A percentile compares a stretch with the other conserved stretches of the same genome.
Conservation (phyloP, 306 rosid species). For the Gleditsia sinensis region DNA sequence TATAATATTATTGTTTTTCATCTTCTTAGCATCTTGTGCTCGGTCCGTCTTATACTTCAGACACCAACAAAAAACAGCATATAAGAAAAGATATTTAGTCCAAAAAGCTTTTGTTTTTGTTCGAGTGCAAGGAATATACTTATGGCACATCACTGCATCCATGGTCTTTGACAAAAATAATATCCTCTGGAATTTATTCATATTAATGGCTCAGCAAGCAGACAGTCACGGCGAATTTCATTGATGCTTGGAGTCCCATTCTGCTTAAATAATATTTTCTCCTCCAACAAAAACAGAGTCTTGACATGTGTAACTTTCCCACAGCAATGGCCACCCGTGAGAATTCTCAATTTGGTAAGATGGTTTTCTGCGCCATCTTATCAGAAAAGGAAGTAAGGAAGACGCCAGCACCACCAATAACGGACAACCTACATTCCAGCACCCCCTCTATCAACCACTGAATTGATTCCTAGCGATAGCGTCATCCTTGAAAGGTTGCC, state of each 20-base stretch:
- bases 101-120: not conserved
- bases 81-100: constrained; percentile 3
- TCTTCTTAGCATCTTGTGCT: constrained; percentile 92
- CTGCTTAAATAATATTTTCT: constrained; percentile 18
- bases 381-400: constrained; percentile 26
- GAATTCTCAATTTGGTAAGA: constrained; percentile 33
- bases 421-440: constrained; percentile 35
- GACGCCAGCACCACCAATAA: constrained; percentile 23
- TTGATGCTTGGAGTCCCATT: constrained; percentile 27
- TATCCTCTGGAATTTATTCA: constrained; percentile 14
- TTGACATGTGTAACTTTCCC: constrained; percentile 14
- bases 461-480: too few relatives aligned
- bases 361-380: constrained; percentile 9
- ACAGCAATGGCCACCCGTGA: constrained; percentile 19
- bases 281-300: constrained; percentile 2
- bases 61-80: constrained; percentile 55
- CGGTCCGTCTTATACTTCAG: constrained; percentile 93
- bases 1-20: constrained; percentile 82
- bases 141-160: constrained; percentile 31
- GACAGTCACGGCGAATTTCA: constrained; percentile 14
- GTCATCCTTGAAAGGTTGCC: too few relatives aligned
- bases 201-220: constrained; percentile 24
- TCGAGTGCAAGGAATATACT: constrained; percentile 15
- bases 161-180: constrained; percentile 20
- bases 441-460: too few relatives aligned